These are phyloP conservation scores for Chlamydomonas sp. DNA, from an alignment of 139 green algal genomes.

Conservation along the genomic window DNA sequence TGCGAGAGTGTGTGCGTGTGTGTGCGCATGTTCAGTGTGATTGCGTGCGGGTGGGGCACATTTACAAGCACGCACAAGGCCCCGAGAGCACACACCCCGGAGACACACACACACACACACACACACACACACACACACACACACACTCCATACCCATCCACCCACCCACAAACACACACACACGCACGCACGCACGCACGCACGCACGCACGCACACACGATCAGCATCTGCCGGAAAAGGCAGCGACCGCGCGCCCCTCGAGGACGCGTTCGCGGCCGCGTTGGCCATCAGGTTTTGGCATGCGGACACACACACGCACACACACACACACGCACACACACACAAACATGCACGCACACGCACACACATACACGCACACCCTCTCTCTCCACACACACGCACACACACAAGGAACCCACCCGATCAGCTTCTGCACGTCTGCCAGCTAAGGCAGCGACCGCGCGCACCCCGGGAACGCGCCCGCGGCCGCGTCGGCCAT, in stretches of 20 bases:
- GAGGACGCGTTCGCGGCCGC: background rate
- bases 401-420: slow-evolving; percentile 1
- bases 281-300: too few species aligned
- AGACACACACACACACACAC: background rate
- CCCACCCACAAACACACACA: background rate
- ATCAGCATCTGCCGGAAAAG: slow-evolving; percentile 37
- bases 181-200: background rate
- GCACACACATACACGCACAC: too few species aligned
- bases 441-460: background rate
- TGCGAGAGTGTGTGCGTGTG: too few species aligned
- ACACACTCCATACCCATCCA: background rate
- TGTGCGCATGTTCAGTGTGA: too few species aligned
- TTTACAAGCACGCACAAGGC: too few species aligned
- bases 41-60: too few species aligned
- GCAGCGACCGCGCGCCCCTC: background rate
- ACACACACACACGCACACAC: background rate
- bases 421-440: slow-evolving; percentile 50
- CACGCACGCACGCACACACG: slow-evolving; percentile 17
- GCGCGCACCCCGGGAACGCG: background rate
- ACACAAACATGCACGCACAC: slow-evolving; percentile 2
- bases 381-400: too few species aligned
- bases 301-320: too few species aligned
- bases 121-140: background rate
- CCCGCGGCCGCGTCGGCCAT: too few species aligned
- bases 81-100: too few species aligned